Base-by-base conservation (phyloP, 768 basidiomycete genomes). In the Trametes gibbosa region DNA sequence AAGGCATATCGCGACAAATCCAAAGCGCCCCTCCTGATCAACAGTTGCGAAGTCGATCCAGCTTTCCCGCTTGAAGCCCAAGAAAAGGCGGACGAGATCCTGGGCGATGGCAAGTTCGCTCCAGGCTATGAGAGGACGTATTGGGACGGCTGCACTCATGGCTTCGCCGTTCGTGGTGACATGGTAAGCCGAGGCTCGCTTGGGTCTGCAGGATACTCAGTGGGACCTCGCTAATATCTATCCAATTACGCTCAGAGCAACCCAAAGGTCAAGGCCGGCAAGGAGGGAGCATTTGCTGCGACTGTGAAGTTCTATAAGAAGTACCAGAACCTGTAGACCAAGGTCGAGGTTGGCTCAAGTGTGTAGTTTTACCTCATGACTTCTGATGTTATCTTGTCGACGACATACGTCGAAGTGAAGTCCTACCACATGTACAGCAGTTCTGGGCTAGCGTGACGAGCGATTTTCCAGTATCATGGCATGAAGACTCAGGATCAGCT, bases 1-100 rank as follows among this genome's bases (percentile, higher is more conserved):
- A 53, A 77, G 75, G 66, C 63, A 64, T 78, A 76, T 57, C 59
- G 65, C 45, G 58, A 62, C 45, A 62, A 53, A 51, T 68, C 76
- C 42, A 71, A 69, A 23, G 74, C 73, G 1, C 79, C 80, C 23
- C 71, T 79, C 34, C 72, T 80, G 25, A 74, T 79, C 66, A 76
- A 78, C 65, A 71, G 73, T 13, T 76, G 77, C 63, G 72, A 75
- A 46, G 32, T 66, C 2, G 75, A 77, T 59, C 23, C 50, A 3
- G 39, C 45, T 61, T 77, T 79, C 69, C 71, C 74, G 7, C 35
- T 47, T 2, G 73, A 74, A 47, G 53, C 65, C 21, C 75, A 75
- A 59, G 63, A 61, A 9, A 61, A 65, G 42, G 73, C 75, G 2
- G 76, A 77, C 49, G 67, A 74, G 58, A 69, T 80, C 48, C 62